Evolutionary conservation across 495 filamentous ascomycete genomes (phyloP).

Genomic region (Aspergillus cavernicola): DNA sequence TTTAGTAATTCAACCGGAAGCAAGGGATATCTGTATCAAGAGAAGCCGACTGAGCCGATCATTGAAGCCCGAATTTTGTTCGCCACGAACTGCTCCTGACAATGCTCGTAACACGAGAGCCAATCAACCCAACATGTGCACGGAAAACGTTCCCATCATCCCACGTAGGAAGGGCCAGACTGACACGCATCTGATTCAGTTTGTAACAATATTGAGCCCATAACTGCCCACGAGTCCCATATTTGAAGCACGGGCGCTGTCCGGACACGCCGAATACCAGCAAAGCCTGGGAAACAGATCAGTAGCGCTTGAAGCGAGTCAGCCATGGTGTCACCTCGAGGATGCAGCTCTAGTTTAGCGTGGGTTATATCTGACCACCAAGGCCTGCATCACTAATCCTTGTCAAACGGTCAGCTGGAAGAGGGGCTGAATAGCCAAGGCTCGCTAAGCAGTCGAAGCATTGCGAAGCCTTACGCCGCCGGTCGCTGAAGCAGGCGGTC

Average conservation of each 20-base stretch:
- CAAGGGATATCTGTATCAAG: no score
- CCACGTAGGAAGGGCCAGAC: neutral
- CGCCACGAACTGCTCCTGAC: neutral
- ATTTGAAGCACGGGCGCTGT: neutral
- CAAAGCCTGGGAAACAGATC: neutral
- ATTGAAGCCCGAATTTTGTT: neutral
- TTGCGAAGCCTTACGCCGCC: neutral
- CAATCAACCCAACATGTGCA: neutral
- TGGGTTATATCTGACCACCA: neutral
- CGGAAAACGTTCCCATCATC: neutral
- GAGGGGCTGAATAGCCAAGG: conserved; percentile 3
- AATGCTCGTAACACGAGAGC: neutral
- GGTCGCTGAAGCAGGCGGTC: neutral
- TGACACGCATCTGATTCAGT: neutral
- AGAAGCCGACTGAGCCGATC: neutral
- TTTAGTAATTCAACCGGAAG: no score
- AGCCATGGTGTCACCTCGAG: neutral
- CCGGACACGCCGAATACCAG: neutral
- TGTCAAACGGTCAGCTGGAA: neutral
- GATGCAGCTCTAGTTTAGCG: neutral
- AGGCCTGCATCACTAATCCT: neutral
- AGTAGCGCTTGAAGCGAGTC: neutral
- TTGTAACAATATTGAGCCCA: neutral
- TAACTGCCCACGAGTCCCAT: neutral
- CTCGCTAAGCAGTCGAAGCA: conserved; percentile 4